Evolutionary conservation across 2,329 filamentous ascomycete species (phyloP).

Genomic region (Penicillium sp.): DNA sequence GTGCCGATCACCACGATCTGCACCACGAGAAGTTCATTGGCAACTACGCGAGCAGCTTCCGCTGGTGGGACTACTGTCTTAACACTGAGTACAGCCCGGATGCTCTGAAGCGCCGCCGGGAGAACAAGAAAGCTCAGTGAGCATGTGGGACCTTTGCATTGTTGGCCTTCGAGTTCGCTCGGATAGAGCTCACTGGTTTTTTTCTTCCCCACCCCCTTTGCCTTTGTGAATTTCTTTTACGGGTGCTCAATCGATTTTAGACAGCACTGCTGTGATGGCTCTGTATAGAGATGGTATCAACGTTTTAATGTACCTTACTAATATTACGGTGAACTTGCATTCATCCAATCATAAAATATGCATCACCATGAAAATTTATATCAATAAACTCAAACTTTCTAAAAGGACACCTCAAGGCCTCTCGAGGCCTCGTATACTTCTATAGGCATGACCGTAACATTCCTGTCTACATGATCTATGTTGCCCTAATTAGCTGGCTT

Average conservation of each 20-base stretch:
- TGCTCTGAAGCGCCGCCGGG: constrained; percentile 78
- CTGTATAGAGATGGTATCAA: constrained; percentile 2
- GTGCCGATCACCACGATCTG: constrained; percentile 91
- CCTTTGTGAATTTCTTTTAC: neutral
- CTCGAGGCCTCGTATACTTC: no score
- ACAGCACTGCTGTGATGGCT: neutral
- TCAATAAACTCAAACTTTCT: neutral
- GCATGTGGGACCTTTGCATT: neutral
- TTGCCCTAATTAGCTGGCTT: no score
- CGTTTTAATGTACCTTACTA: constrained; percentile 12
- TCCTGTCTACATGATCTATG: no score
- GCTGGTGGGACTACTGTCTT: constrained; percentile 95
- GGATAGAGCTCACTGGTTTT: neutral
- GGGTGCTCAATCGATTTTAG: neutral
- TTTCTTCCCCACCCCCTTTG: neutral
- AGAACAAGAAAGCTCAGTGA: constrained; percentile 45
- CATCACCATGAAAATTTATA: neutral
- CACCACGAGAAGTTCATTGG: constrained; percentile 99
- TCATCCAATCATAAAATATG: neutral
- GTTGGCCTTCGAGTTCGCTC: neutral
- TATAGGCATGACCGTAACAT: no score
- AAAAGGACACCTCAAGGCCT: neutral
- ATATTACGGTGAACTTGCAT: constrained; percentile 4
- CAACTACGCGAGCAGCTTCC: constrained; percentile 96
- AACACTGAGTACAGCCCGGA: constrained; percentile 92